Evolutionary conservation across 495 filamentous ascomycete genomes (phyloP), one percentile per base, ranked within the genome.

Genomic region (Hypoxylon subgilvum): DNA sequence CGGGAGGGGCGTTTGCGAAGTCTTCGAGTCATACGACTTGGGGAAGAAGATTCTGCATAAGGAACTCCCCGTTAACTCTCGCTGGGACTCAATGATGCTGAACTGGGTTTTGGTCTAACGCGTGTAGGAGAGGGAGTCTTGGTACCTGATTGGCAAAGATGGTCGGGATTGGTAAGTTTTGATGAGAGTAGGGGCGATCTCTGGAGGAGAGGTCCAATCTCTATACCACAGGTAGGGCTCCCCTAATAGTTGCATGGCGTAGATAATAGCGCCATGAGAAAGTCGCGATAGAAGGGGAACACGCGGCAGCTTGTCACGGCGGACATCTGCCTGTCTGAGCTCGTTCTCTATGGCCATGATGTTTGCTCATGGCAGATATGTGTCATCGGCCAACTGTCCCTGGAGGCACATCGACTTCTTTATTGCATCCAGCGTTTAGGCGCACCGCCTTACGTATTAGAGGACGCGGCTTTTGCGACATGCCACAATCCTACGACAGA

Each of bases 1-100:
- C 0, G 74, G 70, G 3, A 76, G 69, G 17, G 30, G 48, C 4
- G 63, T 30, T 35, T 68, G 31, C 0, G 66, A 66, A 8, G 41
- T 58, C 10, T 27, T 38, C 5, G 27, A 38, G 28, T 60, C 42
- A 46, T 68, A 63, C 4, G 61, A 61, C n/a, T 53, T 41, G 34
- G 74, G 74, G 35, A 68, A 68, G 56, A 75, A 75, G 30, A 77
- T 63, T 6, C 70, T 76, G 13, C 30, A 6, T 22, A 58, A 14
- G 16, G 38, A 12, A 19, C 3, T 18, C 31, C 6, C 5, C 1
- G 41, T 58, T 9, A 50, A 32, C 31, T 8, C 8, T 27, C 7
- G 41, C 0, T 9, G 9, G 14, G 7, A 7, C 12, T 4, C 17
- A 1, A 19, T 10, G n/a, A 17, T 16, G 31, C 9, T 1, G 17